Base-by-base conservation (phyloP, 1,139 yeast genomes). In the Pichia sp. region DNA sequence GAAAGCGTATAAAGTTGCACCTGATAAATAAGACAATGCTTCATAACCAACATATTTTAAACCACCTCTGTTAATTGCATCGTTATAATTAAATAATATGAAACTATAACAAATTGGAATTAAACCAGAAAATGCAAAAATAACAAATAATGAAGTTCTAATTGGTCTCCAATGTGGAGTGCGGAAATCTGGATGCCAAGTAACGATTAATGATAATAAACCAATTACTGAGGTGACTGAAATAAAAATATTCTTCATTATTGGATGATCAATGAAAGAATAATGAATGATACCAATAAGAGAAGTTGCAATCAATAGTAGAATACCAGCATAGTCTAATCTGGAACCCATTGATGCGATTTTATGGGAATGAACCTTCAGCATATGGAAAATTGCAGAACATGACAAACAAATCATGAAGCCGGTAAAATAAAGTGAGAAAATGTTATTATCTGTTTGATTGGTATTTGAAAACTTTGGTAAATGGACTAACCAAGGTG, bases 291-390 rank as follows among this genome's bases (percentile, higher is more conserved):
- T 73, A 10, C 95, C 85, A 2, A 84, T 72, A 74, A 87, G 78
- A 0, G 96, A 88, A 36, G 88, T 75, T 1, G 86, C 80, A 53
- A 89, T 88, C 55, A 90, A 72, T 5, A 85, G 73, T 14, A 89
- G 86, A 47, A 90, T 90, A 0, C 97, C 98, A 53, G 90, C 76
- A 62, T 90, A 91, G 67, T 90, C 98, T 53, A 89, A 73, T 60
- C 84, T 87, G 65, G 89, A 88, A 2, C 96, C 96, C 53, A 83
- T 71, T 44, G 73, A 71, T 42, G 85, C 75, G 10, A 87, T 79
- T 30, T 63, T 59, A 31, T 71, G 75, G 11, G 96, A 87, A 66
- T 90, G 97, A 52, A 84, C 75, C 64, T 88, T 89, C 52, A 88
- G 62, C 55, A 87, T 77, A 64, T 90, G 98, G 70, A 85, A 90